A percentile compares a stretch with the other conserved stretches of the same genome.
Evolutionary conservation across 2,329 filamentous ascomycete species (phyloP).

Genomic region (Clonostachys chloroleuca): DNA sequence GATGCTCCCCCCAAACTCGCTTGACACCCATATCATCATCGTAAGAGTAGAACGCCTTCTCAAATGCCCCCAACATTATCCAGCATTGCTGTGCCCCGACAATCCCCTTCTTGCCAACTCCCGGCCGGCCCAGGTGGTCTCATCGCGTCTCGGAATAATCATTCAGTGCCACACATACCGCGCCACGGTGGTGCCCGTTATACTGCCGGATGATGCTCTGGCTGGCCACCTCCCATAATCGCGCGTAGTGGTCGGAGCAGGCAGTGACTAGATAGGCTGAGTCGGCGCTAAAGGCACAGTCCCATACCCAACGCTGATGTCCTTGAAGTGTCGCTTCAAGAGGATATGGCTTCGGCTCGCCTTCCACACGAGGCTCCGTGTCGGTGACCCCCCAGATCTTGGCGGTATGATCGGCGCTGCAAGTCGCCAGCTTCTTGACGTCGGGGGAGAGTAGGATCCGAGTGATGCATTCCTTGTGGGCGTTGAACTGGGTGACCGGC

Average conservation of each 20-base stretch:
- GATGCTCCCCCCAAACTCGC: not conserved
- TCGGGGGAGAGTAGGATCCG: constrained; percentile 88
- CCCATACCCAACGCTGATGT: constrained; percentile 96
- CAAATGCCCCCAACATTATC: not conserved
- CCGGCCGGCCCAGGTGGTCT: not conserved
- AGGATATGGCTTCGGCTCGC: constrained; percentile 58
- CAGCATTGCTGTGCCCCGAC: not conserved
- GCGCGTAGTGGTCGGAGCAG: constrained; percentile 88
- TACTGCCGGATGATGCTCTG: constrained; percentile 93
- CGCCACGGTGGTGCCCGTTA: constrained; percentile 88
- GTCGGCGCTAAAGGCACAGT: constrained; percentile 92
- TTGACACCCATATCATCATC: not conserved
- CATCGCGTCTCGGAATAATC: constrained; percentile 64
- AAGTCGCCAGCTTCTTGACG: constrained; percentile 90
- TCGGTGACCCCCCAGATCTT: constrained; percentile 93
- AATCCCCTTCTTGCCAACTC: not conserved
- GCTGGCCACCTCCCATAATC: constrained; percentile 82
- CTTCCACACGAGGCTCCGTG: constrained; percentile 43
- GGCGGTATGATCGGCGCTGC: constrained; percentile 87
- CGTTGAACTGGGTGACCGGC: constrained; percentile 83
- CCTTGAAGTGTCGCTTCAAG: constrained; percentile 84
- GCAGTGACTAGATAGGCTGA: constrained; percentile 91
- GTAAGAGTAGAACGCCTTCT: not conserved
- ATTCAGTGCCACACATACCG: constrained; percentile 89
- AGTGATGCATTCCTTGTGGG: constrained; percentile 90